Base-by-base conservation (phyloP, 1,139 yeast species). In the Magnusiomyces suaveolens region DNA sequence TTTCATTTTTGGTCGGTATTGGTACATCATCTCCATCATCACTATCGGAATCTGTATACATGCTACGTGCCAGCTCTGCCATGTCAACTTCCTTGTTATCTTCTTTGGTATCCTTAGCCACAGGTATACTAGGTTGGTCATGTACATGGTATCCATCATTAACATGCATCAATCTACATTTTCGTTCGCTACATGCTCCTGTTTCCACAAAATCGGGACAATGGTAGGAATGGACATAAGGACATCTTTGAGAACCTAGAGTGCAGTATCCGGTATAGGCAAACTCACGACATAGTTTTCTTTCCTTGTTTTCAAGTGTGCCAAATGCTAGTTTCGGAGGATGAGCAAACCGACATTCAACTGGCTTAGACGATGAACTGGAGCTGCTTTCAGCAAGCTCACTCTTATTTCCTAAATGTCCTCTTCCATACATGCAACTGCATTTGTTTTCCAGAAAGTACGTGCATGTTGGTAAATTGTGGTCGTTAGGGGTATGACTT, bases 241-340 rank as follows among this genome's bases (percentile, higher is more conserved):
- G 25, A 21, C 49, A 46, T 39, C 14, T n/a, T 18, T 16, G 25
- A n/a, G 49, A 26, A 10, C 49, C 49, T 8, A 46, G 23, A 3
- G 49, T 46, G 18, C 49, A 46, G 20, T 29, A 46, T n/a, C 49
- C 49, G n/a, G 49, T 46, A 46, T 46, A 46, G 2, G 49, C 49
- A 46, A 46, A 46, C 23, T 46, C 49, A 29, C 25, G 18, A 24
- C 49, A 46, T 16, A 46, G 16, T 14, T 32, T 32, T 10, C 25
- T 24, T 18, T 29, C 49, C n/a, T n/a, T 29, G 39, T 46, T 26
- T 29, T n/a, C 49, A 2, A 18, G 38, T 16, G 38, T 46, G 20
- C 39, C 49, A 8, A 39, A 39, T 2, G 41, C 49, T n/a, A 46
- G 21, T 14, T 46, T 46, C 2, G 49, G 25, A 29, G 49, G 49